phyloP scores from a whole-genome alignment of 495 filamentous ascomycete species.

The Aspergillus incahuasiensis region DNA sequence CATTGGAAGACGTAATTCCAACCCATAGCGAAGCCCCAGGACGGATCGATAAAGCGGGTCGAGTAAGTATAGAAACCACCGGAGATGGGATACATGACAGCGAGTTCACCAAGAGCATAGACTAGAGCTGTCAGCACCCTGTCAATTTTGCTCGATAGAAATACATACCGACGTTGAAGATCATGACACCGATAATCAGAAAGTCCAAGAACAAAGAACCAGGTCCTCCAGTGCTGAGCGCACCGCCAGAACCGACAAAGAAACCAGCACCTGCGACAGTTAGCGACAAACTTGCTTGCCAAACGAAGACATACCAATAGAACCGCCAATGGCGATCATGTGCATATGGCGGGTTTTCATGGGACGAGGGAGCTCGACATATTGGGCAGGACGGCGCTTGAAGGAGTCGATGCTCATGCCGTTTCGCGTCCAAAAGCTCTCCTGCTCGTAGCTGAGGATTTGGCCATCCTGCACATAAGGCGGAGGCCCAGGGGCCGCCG shows the following conservation, averaged over 20 bases:
- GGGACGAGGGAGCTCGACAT: constrained; percentile 29
- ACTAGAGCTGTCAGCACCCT: constrained; percentile 30
- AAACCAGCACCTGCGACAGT: constrained; percentile 39
- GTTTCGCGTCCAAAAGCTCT: constrained; percentile 45
- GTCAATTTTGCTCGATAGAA: not conserved
- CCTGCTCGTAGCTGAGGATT: constrained; percentile 14
- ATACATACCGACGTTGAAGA: constrained; percentile 25
- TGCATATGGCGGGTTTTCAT: constrained; percentile 62
- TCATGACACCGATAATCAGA: constrained; percentile 49
- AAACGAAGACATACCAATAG: constrained; percentile 29
- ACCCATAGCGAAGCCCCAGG: constrained; percentile 51
- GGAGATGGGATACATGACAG: constrained; percentile 64
- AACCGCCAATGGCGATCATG: constrained; percentile 68
- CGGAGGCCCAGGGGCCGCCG: not conserved
- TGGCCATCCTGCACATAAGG: constrained; percentile 11
- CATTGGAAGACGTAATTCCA: constrained; percentile 72
- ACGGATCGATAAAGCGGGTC: constrained; percentile 51
- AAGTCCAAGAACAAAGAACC: constrained; percentile 39
- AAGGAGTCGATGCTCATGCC: constrained; percentile 49
- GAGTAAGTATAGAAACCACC: constrained; percentile 58
- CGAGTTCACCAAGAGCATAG: constrained; percentile 65
- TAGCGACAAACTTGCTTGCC: not conserved
- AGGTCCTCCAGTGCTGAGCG: constrained; percentile 29
- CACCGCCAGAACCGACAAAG: constrained; percentile 46
- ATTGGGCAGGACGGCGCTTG: constrained; percentile 16